Percentiles rank a stretch among this genome's conserved stretches.
These are phyloP conservation scores for Thalassiosira hispida DNA, from an alignment of 352 stramenopile genomes.

Conservation along the genomic window DNA sequence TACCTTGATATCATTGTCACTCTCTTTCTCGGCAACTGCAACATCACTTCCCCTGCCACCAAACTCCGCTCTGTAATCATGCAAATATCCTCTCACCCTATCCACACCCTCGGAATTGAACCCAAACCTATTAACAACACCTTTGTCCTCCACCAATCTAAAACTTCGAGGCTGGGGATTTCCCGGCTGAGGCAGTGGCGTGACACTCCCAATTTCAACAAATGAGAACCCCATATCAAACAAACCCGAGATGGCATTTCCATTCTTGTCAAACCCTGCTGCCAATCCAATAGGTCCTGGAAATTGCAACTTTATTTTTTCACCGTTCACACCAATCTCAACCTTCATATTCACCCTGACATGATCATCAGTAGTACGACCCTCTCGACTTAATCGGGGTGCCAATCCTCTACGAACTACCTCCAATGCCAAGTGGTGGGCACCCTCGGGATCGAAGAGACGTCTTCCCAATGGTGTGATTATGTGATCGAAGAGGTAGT, in stretches of 20 bases:
- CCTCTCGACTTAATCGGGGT: slow-evolving; percentile 43
- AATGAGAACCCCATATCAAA: slow-evolving; percentile 94
- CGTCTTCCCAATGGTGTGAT: slow-evolving; percentile 65
- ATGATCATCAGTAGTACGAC: neutral
- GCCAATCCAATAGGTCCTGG: slow-evolving; percentile 93
- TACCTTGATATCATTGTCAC: neutral
- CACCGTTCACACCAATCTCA: slow-evolving; percentile 7
- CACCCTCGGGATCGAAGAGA: slow-evolving; percentile 67
- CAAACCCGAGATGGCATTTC: slow-evolving; percentile 91
- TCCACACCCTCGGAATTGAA: slow-evolving; percentile 96
- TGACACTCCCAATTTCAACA: slow-evolving; percentile 94
- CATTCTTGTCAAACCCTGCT: slow-evolving; percentile 98
- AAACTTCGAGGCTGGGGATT: slow-evolving; percentile 97
- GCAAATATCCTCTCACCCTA: slow-evolving; percentile 79
- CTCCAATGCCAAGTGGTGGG: slow-evolving; percentile 73
- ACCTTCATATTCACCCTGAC: slow-evolving; percentile 20
- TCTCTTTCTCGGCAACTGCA: neutral
- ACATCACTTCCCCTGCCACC: slow-evolving; percentile 41
- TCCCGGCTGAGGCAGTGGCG: slow-evolving; percentile 91
- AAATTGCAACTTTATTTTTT: slow-evolving; percentile 75
- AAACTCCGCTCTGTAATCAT: slow-evolving; percentile 56
- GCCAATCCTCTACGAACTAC: slow-evolving; percentile 44
- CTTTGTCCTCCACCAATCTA: slow-evolving; percentile 91
- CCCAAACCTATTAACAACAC: slow-evolving; percentile 97
- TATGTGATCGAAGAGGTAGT: slow-evolving; percentile 64